A percentile compares a stretch with the other conserved stretches of the same genome.
phyloP scores from a whole-genome alignment of 2,329 filamentous ascomycete genomes.

The Zelopaecilomyces penicillatus region DNA sequence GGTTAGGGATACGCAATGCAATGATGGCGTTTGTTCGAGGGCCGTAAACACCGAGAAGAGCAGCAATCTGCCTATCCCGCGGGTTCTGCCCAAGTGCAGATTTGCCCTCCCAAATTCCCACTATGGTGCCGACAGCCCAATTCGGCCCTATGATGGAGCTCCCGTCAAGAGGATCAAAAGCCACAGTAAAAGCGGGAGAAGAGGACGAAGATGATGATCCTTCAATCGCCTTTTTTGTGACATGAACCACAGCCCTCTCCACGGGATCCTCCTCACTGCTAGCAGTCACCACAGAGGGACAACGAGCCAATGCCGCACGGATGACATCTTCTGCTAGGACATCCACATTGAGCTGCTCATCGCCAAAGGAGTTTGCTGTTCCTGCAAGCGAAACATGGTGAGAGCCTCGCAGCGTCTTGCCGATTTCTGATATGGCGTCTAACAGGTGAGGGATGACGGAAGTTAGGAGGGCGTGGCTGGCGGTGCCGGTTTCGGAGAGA shows the following conservation, averaged over 20 bases:
- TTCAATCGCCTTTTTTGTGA: neutral
- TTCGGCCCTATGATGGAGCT: slow-evolving; percentile 52
- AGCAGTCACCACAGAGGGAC: slow-evolving; percentile 38
- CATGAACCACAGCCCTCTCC: slow-evolving; percentile 28
- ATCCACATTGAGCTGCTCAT: slow-evolving; percentile 52
- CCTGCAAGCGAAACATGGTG: slow-evolving; percentile 40
- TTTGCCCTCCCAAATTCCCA: slow-evolving; percentile 48
- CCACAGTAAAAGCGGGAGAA: slow-evolving; percentile 46
- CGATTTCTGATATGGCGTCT: slow-evolving; percentile 35
- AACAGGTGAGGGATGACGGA: slow-evolving; percentile 44
- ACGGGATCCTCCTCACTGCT: slow-evolving; percentile 55
- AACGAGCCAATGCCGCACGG: slow-evolving; percentile 34
- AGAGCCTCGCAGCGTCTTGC: slow-evolving; percentile 32
- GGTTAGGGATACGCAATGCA: slow-evolving; percentile 40
- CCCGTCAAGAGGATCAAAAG: slow-evolving; percentile 57
- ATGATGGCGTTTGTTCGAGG: slow-evolving; percentile 48
- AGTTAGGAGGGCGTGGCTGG: slow-evolving; percentile 25
- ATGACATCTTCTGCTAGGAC: slow-evolving; percentile 42
- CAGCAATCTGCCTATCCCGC: slow-evolving; percentile 33
- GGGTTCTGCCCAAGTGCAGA: slow-evolving; percentile 36
- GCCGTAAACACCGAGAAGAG: slow-evolving; percentile 45
- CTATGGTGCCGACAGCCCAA: slow-evolving; percentile 51
- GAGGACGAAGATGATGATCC: neutral
- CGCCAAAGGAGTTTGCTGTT: slow-evolving; percentile 48
- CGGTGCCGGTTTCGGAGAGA: slow-evolving; percentile 7